Evolutionary conservation across 345 rosid genomes (phyloP), one percentile per base, ranked within the genome.

Genomic region (thale cress (Arabidopsis thaliana)): DNA sequence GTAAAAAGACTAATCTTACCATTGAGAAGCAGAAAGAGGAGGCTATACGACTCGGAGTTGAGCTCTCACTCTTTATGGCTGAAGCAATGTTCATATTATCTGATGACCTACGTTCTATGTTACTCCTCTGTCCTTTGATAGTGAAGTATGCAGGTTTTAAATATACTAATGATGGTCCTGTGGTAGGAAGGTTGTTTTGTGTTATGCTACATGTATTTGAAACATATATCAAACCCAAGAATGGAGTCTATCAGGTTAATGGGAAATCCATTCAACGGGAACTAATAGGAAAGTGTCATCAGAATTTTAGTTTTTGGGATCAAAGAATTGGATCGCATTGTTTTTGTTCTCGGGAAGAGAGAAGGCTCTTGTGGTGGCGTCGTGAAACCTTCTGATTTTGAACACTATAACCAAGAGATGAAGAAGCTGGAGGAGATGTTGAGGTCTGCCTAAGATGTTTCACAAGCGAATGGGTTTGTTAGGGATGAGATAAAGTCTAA

Each of bases 191-290:
- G 2, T 1, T 49, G 5, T 0, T 8, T 22, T 22, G 6, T 50
- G 55, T 50, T 49, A 20, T 49, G 0, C 2, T 7, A 7, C 8
- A 16, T 30, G 59, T 66, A 8, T 50, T 50, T 50, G 48, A 8
- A 23, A 66, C 48, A 50, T 36, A 67, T 51, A 67, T 67, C 49
- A 51, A 24, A 51, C 59, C 59, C 36, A 67, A 51, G n/a, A 24
- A 51, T 23, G 10, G 52, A 7, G 52, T 48, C 24, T 48, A 48
- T 48, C 4, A 48, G 4, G 10, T 2, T n/a, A 10, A 8, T 46
- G 51, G 51, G 10, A 7, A 52, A 52, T 38, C 25, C 0, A 36
- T 2, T 10, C 59, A 49, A 12, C 22, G 8, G 20, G 3, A 2
- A 22, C 23, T 22, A 8, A 1, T 38, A 1, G 3, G 0, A 0